Evolutionary conservation across 768 basidiomycete species (phyloP), one percentile per base, ranked within the genome.

Genomic region (Pisolithus orientalis): DNA sequence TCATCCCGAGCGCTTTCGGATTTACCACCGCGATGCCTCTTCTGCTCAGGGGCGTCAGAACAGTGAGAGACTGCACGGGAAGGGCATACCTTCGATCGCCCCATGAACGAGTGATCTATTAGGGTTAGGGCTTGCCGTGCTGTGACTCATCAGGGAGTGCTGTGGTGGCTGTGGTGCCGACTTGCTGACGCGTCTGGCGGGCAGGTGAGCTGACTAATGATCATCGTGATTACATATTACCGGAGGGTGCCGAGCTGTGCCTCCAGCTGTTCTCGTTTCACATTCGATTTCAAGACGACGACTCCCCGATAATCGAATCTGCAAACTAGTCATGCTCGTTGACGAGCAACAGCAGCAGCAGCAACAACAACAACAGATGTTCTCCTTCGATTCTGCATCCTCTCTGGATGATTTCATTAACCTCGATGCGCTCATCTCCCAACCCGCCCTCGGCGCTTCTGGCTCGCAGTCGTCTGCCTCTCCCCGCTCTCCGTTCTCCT

Each of bases 361-460:
- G 11, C 45, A 46, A 10, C 21, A 21, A 21, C 51, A 42, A 11
- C 65, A 53, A 44, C 61, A 59, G 14, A 47, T 53, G 10, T 55
- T 62, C 38, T 62, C 59, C 13, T 64, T 65, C 48, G 58, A 62
- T 29, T 48, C 21, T 21, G 21, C 62, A 2, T 46, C 61, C 1
- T 62, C 72, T 38, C 74, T 85, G 59, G 78, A 75, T 63, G 83
- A 87, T 61, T 78, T 84, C 58, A 79, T 87, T 69, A 79, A 87
- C 64, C 73, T 83, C 47, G 85, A 87, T 55, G 74, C 82, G 51
- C 76, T 80, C 51, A 53, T 44, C 13, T 51, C 55, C 3, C 53
- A 52, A 38, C 42, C 48, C 43, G 40, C 47, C 47, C 51, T 52
- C 49, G 51, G 51, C 21, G 59, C 66, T 39, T 61, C 73, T 17